Conservation (phyloP, 768 basidiomycete genomes). For the Strobilomyces echinocephalus region DNA sequence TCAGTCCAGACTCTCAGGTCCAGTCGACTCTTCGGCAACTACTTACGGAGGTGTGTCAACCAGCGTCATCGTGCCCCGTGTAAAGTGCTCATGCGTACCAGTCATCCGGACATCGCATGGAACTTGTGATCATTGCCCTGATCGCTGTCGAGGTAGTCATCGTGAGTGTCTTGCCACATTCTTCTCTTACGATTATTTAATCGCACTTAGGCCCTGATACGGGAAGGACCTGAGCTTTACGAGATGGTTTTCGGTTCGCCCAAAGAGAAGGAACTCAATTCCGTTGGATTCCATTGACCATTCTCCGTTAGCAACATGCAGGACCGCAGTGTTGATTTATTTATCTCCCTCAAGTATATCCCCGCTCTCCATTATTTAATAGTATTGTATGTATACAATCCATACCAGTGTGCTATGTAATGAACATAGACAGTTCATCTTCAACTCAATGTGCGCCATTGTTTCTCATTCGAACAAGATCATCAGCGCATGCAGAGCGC, state of each 20-base stretch:
- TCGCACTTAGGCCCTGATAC: constrained; percentile 56
- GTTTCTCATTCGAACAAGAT: constrained; percentile 15
- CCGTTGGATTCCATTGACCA: constrained; percentile 3
- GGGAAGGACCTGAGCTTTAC: constrained; percentile 76
- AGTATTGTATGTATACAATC: not conserved
- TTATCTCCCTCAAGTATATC: not conserved
- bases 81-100: constrained; percentile 27
- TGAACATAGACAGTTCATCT: not conserved
- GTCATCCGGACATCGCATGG: constrained; percentile 90
- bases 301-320: not conserved
- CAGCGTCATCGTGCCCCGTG: not conserved
- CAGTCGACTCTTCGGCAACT: constrained; percentile 88
- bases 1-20: constrained; percentile 38
- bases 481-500: constrained; percentile 10
- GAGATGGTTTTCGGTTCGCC: constrained; percentile 37
- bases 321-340: not conserved
- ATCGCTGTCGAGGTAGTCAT: constrained; percentile 95
- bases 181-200: not conserved
- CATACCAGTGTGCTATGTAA: not conserved
- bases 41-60: constrained; percentile 61
- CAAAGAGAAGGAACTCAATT: constrained; percentile 7
- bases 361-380: not conserved
- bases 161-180: constrained; percentile 40
- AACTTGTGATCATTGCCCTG: constrained; percentile 89
- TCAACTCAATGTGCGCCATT: not conserved